Evolutionary conservation across 139 green algal genomes (phyloP), one percentile per base, ranked within the genome.

Genomic region (Eudorina sp.): DNA sequence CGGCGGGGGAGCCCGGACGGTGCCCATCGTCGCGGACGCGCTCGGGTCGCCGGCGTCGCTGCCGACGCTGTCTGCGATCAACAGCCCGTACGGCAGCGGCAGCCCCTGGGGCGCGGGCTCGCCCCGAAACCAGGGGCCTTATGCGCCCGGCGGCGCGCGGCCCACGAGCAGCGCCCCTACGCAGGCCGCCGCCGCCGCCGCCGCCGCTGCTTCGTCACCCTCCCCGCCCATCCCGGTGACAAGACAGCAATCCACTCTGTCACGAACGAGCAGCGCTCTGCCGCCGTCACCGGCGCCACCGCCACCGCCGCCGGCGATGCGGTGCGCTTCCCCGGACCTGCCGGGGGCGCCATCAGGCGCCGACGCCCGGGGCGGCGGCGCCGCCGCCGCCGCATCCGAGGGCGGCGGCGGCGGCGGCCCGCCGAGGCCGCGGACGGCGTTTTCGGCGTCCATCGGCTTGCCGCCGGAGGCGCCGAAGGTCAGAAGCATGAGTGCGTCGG

Each of bases 41-140:
- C 77, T 38, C 18, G 53, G 25, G n/a, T 73, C 79, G 5, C 58
- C 79, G 27, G 53, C 79, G 58, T 85, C 79, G 31, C 60, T 85
- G 40, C 79, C 79, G 41, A 55, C 79, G 11, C 79, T 85, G 23
- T 75, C 79, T 40, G 55, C 79, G 0, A 40, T 75, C 58, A 75
- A 45, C 55, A 75, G 58, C 79, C 58, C 77, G 0, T 53, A 48
- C 48, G n/a, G 5, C 31, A 25, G 29, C 29, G 19, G 74, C 46
- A 16, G 31, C 31, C n/a, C n/a, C 13, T n/a, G 70, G 4, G 70
- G 40, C 70, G 25, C 21, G 4, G 70, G 40, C 70, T 2, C 21
- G 7, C 45, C 41, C 25, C 70, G 36, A 18, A 46, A n/a, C 70
- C 40, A 36, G 18, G 18, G 21, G 9, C 64, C 64, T 31, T 5